Percentiles rank a stretch among this genome's conserved stretches.
phyloP scores from a whole-genome alignment of 2,329 filamentous ascomycete species.

The Alternaria sp. region DNA sequence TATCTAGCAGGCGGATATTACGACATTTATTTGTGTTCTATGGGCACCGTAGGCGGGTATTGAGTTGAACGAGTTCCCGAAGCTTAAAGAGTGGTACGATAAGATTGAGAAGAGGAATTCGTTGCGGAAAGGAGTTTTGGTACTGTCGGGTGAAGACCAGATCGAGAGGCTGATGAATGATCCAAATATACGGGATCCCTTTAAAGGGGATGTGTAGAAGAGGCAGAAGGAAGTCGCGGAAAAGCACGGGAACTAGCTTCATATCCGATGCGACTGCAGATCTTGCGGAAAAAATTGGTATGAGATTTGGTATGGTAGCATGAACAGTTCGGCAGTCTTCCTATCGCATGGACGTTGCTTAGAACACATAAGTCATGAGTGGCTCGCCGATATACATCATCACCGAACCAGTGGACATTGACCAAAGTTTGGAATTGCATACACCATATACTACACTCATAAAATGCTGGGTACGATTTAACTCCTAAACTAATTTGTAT shows the following conservation, averaged over 20 bases:
- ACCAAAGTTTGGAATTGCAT: no score
- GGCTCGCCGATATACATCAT: background rate
- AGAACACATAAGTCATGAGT: background rate
- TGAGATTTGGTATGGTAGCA: no score
- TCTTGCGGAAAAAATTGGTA: no score
- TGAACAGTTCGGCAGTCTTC: no score
- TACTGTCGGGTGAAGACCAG: constrained; percentile 37
- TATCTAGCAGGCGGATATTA: constrained; percentile 74
- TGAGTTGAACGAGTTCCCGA: constrained; percentile 71
- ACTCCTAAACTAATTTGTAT: no score
- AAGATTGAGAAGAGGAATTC: constrained; percentile 30
- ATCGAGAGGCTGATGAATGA: constrained; percentile 36
- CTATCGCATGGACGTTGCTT: no score
- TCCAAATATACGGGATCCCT: constrained; percentile 34
- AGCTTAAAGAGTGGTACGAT: constrained; percentile 63
- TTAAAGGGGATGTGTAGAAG: constrained; percentile 38
- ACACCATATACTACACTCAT: no score
- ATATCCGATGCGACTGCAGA: background rate
- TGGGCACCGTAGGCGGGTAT: constrained; percentile 66
- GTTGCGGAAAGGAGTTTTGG: constrained; percentile 65
- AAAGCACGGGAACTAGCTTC: constrained; percentile 24
- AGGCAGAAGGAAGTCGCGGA: constrained; percentile 31
- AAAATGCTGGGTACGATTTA: no score
- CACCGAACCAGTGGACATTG: background rate
- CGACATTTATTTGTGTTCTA: constrained; percentile 77